Conservation (phyloP, 768 basidiomycete genomes). For the Ramaria rubella region DNA sequence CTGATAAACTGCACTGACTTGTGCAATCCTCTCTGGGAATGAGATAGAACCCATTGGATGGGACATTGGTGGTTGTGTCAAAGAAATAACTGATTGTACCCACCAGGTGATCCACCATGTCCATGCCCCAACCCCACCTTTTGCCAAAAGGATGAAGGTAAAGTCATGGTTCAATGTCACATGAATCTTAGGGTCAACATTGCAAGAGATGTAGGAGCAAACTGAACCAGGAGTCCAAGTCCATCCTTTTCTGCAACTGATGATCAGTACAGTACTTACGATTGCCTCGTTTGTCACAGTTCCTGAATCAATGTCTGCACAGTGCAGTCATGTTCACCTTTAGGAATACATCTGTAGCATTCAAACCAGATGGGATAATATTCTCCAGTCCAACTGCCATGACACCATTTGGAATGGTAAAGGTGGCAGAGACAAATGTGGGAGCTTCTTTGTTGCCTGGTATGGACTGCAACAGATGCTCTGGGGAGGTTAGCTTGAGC, state of each 20-base stretch:
- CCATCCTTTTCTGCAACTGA: too few relatives aligned
- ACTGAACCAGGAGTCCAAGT: too few relatives aligned
- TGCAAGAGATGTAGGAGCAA: too few relatives aligned
- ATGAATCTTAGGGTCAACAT: conserved; percentile 43
- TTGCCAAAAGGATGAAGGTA: conserved; percentile 46
- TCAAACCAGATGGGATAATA: conserved; percentile 39
- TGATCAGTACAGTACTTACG: conserved; percentile 21
- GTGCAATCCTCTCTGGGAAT: conserved; percentile 48
- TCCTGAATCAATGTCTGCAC: conserved; percentile 32
- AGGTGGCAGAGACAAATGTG: conserved; percentile 37
- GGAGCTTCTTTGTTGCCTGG: conserved; percentile 21
- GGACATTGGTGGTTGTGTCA: conserved; percentile 34
- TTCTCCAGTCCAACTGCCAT: conserved; percentile 33
- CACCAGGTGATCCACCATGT: conserved; percentile 55
- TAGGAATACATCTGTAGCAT: conserved; percentile 43
- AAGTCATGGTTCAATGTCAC: conserved; percentile 28
- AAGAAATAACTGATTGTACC: conserved; percentile 49
- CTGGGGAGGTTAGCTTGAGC: conserved; percentile 34
- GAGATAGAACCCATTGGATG: conserved; percentile 49
- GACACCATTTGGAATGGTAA: conserved; percentile 39
- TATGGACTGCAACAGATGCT: conserved; percentile 24
- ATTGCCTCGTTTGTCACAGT: conserved; percentile 46
- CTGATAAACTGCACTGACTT: conserved; percentile 31
- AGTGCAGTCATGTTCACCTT: conserved; percentile 44
- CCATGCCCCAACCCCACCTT: conserved; percentile 49